Percentiles rank a stretch among this genome's conserved stretches.
Conservation (phyloP, 2,329 filamentous ascomycete species). For the Fusarium illudens region DNA sequence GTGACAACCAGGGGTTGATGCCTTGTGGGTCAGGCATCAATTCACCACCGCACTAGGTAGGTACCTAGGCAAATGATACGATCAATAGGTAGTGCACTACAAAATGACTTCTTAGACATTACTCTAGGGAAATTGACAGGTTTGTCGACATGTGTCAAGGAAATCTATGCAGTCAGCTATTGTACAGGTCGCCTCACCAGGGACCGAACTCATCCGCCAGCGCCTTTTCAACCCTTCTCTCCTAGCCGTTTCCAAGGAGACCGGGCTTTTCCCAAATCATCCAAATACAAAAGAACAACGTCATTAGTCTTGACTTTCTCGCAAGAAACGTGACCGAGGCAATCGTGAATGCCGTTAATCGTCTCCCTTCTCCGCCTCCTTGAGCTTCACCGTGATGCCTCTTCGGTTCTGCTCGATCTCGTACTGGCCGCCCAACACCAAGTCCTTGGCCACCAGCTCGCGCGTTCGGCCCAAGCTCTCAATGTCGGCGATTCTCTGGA, state of each 20-base stretch:
- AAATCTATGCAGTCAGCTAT: conserved; percentile 36
- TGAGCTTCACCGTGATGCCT: conserved; percentile 54
- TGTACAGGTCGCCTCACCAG: conserved; percentile 32
- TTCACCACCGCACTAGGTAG: background rate
- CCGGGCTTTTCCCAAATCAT: background rate
- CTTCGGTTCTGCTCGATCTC: conserved; percentile 60
- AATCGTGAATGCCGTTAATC: conserved; percentile 14
- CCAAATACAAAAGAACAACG: background rate
- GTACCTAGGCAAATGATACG: background rate
- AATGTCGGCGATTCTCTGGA: conserved; percentile 89
- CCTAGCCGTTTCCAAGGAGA: conserved; percentile 4
- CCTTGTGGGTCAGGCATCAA: conserved; percentile 34
- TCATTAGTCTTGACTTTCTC: conserved; percentile 6
- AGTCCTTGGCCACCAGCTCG: conserved; percentile 93
- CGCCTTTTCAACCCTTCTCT: conserved; percentile 11
- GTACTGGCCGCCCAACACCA: conserved; percentile 86
- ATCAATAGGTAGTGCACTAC: background rate
- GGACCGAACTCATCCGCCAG: conserved; percentile 16
- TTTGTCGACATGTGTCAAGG: conserved; percentile 33
- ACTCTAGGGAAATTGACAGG: conserved; percentile 22
- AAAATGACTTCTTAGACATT: background rate
- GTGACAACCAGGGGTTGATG: conserved; percentile 22
- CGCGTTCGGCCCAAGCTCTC: conserved; percentile 93
- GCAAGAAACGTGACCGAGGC: background rate
- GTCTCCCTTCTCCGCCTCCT: conserved; percentile 52